phyloP scores from a whole-genome alignment of 2,329 filamentous ascomycete genomes.

The Claviceps maximensis region DNA sequence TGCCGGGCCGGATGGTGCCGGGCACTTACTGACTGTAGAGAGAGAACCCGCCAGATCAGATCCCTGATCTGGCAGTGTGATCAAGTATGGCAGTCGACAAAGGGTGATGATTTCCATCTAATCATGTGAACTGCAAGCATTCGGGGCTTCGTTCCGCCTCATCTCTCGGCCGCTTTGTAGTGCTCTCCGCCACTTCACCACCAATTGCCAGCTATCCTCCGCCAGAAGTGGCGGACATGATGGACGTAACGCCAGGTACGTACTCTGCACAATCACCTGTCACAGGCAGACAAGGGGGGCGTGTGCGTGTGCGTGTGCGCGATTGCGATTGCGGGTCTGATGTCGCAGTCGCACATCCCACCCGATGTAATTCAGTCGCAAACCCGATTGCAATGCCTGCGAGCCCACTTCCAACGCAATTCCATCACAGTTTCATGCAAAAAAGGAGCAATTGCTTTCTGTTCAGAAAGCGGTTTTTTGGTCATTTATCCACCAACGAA shows the following conservation, averaged over 20 bases:
- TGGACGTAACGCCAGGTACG: background rate
- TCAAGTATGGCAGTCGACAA: background rate
- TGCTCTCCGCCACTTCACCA: slow-evolving; percentile 4
- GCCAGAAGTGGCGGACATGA: slow-evolving; percentile 4
- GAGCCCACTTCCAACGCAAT: background rate
- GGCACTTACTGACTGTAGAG: no score
- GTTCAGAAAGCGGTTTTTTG: background rate
- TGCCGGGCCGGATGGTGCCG: background rate
- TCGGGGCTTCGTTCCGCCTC: background rate
- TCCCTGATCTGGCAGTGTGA: background rate
- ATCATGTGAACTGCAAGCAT: background rate
- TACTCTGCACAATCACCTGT: background rate
- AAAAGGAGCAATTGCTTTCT: background rate
- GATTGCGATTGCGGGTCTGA: background rate
- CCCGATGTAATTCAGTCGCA: background rate
- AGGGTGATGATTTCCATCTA: background rate
- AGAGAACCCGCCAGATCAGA: no score
- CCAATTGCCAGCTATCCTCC: slow-evolving; percentile 1
- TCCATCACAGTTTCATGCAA: background rate
- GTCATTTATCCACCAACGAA: background rate
- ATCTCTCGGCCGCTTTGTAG: background rate
- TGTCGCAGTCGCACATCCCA: background rate
- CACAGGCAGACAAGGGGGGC: background rate
- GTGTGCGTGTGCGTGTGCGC: background rate
- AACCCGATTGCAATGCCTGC: background rate